Evolutionary conservation across 257 asterid species (phyloP).

Genomic region (Ballota nigra): DNA sequence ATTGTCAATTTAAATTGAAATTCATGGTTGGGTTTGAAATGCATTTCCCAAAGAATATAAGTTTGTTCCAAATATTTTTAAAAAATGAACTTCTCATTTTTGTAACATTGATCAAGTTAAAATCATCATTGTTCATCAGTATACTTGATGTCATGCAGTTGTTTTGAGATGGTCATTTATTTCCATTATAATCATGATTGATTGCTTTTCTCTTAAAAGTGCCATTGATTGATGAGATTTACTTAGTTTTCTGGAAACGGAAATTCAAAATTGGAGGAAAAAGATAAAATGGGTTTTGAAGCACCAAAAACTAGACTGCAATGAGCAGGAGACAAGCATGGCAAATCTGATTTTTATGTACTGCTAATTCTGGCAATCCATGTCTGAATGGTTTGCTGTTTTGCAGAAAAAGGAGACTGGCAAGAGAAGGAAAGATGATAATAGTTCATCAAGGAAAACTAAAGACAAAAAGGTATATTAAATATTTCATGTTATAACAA

Average conservation of each 20-base stretch:
- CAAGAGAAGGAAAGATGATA: slow-evolving; percentile 90
- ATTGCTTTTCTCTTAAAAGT: neutral
- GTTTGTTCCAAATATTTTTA: neutral
- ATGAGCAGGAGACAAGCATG: slow-evolving; percentile 6
- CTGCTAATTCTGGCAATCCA: slow-evolving; percentile 23
- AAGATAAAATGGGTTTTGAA: neutral
- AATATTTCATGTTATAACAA: slow-evolving; percentile 17
- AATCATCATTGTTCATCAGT: neutral
- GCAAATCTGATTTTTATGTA: neutral
- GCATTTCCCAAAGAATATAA: neutral
- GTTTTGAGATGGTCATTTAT: neutral
- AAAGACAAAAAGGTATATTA: slow-evolving; percentile 79
- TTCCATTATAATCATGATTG: neutral
- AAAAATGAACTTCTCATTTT: neutral
- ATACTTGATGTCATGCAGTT: slow-evolving; percentile 2
- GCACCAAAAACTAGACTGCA: slow-evolving; percentile 9
- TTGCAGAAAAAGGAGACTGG: slow-evolving; percentile 87
- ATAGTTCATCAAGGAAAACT: slow-evolving; percentile 52
- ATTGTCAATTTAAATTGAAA: neutral
- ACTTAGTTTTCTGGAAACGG: neutral
- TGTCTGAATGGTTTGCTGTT: slow-evolving; percentile 18
- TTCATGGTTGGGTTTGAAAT: neutral
- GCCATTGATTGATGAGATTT: neutral
- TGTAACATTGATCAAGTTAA: neutral
- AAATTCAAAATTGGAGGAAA: neutral